Base-by-base conservation (phyloP, 1,284 basidiomycete genomes). In the Ganoderma boninense region DNA sequence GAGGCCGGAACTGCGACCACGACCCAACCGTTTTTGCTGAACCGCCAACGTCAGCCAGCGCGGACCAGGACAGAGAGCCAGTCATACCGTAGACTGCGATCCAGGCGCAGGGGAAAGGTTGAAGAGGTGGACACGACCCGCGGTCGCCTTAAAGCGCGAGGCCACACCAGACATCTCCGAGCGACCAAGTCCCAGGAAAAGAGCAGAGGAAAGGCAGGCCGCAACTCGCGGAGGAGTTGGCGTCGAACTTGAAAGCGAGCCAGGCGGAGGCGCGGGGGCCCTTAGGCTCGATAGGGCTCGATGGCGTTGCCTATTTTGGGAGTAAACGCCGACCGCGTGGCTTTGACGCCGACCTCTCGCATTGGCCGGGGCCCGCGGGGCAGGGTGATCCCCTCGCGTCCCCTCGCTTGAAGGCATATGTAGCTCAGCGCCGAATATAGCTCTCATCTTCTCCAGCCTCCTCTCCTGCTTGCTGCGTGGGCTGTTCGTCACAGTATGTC, bases 21-120 rank as follows among this genome's bases (percentile, higher is more conserved):
- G 89, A 81, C 97, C 97, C 54, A 97, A 89, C 79, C 97, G 94
- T 88, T 96, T 96, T 90, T 94, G 91, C 96, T 97, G 76, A 5
- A 42, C 11, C 6, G 42, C 46, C 40, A n/a, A n/a, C 8, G 44
- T 74, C 29, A 74, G 60, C 46, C n/a, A 49, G 46, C 4, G 46
- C n/a, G 8, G 7, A 23, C 70, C 29, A 56, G 60, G 38, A 52
- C 7, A 59, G 23, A 23, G n/a, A n/a, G 59, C 64, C 56, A 62
- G 23, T 73, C 84, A 71, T 73, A 92, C 92, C 68, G 87, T 86
- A 68, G 92, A 90, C 70, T 89, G 87, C 14, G 92, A 91, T 26
- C 89, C 87, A 26, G 77, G 82, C 6, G 90, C 87, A 52, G 92
- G 91, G 63, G 84, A 86, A 59, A 93, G 81, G 79, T 90, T 93